phyloP scores from a whole-genome alignment of 2,329 filamentous ascomycete species.

The Paracoccidioides brasiliensis region DNA sequence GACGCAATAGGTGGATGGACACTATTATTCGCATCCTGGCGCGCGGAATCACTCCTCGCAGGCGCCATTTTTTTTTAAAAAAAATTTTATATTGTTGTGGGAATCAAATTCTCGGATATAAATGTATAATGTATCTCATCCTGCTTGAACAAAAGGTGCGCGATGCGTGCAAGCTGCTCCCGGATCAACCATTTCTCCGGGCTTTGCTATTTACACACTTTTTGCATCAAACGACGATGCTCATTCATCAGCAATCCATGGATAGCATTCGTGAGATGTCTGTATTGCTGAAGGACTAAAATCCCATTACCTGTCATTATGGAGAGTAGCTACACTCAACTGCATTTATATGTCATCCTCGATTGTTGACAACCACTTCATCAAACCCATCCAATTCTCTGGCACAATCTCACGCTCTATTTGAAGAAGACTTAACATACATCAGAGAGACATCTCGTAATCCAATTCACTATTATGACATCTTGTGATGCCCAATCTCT shows the following conservation, averaged over 20 bases:
- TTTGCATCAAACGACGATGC: background rate
- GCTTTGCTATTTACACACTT: background rate
- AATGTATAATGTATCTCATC: background rate
- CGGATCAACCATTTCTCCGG: slow-evolving; percentile 1
- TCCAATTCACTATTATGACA: background rate
- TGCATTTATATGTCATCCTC: no score
- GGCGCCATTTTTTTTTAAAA: slow-evolving; percentile 7
- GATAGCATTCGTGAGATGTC: no score
- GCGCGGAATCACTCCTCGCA: slow-evolving; percentile 5
- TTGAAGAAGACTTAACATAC: background rate
- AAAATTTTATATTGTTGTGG: background rate
- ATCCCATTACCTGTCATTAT: no score
- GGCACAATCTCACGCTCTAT: background rate
- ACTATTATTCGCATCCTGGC: background rate
- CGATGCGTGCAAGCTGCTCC: background rate
- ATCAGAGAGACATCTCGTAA: background rate
- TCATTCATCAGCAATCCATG: no score
- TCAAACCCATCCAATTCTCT: background rate
- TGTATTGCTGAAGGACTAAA: no score
- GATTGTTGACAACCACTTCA: no score
- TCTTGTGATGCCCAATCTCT: no score
- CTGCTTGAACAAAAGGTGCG: background rate
- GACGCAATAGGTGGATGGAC: background rate
- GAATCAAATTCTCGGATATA: background rate
- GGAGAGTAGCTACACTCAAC: no score